Base-by-base conservation (phyloP, 257 asterid genomes). In the Echites panduratus region DNA sequence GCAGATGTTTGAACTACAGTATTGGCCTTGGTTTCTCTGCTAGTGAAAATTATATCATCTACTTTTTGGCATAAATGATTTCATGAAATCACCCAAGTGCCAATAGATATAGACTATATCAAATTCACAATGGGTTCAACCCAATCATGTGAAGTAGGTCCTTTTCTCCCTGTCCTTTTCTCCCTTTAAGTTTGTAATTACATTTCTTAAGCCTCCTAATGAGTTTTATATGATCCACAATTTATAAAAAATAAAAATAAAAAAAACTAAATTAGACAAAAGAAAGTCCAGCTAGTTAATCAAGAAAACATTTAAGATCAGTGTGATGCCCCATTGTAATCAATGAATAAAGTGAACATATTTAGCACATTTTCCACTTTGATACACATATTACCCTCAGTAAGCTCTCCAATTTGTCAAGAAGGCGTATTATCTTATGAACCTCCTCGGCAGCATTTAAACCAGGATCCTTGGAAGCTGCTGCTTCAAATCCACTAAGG, bases 401-500 rank as follows among this genome's bases (percentile, higher is more conserved):
- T 73, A 85, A 81, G 73, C 74, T 81, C 65, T 87, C 93, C 73
- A 92, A 79, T 77, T 86, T 92, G 75, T 89, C 97, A 71, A 94
- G 96, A 72, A 89, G 93, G 71, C 70, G 79, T 75, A 89, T 85
- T 67, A 86, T 85, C 81, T 83, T 89, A 58, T 82, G 84, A 81
- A 85, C 90, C 85, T 89, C 97, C 77, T 86, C 95, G 57, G 73
- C 70, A 47, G 97, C 96, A 84, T 77, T 81, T 63, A 94, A 91
- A 75, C 93, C 81, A 79, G 99, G 99, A 83, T 94, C 97, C 87
- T 83, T 88, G 54, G 86, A 72, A 49, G 97, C 90, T 82, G 99
- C 99, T 79, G 99, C 97, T 87, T 91, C 97, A 84, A 94, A 94
- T 81, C 99, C 97, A 82, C 89, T 91, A 64, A 94, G 88, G 75